phyloP scores from a whole-genome alignment of 2,329 filamentous ascomycete genomes.

The Exophiala viscosa region DNA sequence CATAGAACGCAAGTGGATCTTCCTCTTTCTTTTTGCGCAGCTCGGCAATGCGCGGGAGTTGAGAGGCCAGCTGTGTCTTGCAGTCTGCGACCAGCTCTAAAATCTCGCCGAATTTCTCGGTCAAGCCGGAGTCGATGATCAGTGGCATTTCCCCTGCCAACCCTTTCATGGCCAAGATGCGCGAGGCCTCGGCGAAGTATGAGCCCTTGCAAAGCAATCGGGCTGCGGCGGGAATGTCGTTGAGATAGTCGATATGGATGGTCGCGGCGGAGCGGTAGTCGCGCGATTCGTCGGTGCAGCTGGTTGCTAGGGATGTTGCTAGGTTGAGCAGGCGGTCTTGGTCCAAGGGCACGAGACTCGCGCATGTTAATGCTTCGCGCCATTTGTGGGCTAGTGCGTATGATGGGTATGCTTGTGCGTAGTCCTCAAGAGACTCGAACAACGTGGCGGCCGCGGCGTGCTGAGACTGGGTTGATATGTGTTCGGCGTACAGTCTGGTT shows the following conservation, averaged over 20 bases:
- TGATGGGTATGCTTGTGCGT: slow-evolving; percentile 69
- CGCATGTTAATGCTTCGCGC: slow-evolving; percentile 83
- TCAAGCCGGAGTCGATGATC: slow-evolving; percentile 72
- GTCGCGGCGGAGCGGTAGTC: slow-evolving; percentile 76
- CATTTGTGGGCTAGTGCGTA: slow-evolving; percentile 84
- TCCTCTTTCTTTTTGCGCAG: slow-evolving; percentile 74
- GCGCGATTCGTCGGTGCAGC: slow-evolving; percentile 71
- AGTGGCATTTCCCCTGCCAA: slow-evolving; percentile 61
- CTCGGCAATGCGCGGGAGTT: slow-evolving; percentile 80
- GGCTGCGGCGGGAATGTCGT: slow-evolving; percentile 66
- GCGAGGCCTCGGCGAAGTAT: slow-evolving; percentile 83
- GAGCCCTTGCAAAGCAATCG: slow-evolving; percentile 82
- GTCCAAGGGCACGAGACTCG: slow-evolving; percentile 64
- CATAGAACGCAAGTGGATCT: slow-evolving; percentile 85
- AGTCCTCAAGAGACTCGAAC: slow-evolving; percentile 79
- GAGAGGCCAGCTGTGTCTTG: slow-evolving; percentile 75
- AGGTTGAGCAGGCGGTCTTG: slow-evolving; percentile 61
- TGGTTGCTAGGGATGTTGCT: slow-evolving; percentile 71
- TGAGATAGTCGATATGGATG: slow-evolving; percentile 77
- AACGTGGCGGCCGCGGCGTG: slow-evolving; percentile 83
- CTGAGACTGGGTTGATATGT: slow-evolving; percentile 69
- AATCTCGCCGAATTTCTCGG: slow-evolving; percentile 74
- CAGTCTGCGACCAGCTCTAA: slow-evolving; percentile 94
- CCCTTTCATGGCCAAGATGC: slow-evolving; percentile 62
- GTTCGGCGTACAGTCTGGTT: slow-evolving; percentile 72